A percentile compares a stretch with the other conserved stretches of the same genome.
Conservation (phyloP, 768 basidiomycete genomes). For the Suillus luteus region DNA sequence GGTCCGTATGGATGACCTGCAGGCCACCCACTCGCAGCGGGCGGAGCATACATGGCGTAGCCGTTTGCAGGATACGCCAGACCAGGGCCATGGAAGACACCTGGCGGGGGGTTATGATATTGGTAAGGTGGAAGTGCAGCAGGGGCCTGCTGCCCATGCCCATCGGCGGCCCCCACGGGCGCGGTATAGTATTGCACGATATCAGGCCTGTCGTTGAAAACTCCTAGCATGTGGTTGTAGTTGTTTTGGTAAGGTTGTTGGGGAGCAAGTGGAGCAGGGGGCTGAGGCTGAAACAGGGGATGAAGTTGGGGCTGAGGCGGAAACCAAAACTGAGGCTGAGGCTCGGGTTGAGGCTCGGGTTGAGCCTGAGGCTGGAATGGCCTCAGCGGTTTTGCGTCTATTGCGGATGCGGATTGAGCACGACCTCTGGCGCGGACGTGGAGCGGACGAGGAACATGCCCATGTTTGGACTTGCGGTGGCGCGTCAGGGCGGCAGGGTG, state of each 20-base stretch:
- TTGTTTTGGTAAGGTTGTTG: too few relatives aligned
- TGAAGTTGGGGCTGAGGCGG: too few relatives aligned
- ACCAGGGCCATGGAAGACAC: background rate
- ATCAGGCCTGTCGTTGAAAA: background rate
- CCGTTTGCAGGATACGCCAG: background rate
- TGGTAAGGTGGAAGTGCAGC: background rate
- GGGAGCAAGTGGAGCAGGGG: too few relatives aligned
- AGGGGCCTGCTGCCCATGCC: background rate
- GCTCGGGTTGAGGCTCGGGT: background rate
- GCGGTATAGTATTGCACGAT: background rate
- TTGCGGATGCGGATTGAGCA: background rate
- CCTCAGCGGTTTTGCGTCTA: background rate
- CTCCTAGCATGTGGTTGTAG: background rate
- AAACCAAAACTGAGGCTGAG: too few relatives aligned
- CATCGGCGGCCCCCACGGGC: background rate
- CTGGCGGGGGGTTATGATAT: background rate
- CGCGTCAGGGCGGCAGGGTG: slow-evolving; percentile 28
- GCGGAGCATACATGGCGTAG: background rate
- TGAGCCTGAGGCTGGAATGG: background rate
- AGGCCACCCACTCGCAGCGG: background rate
- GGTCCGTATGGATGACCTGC: background rate
- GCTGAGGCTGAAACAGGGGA: too few relatives aligned
- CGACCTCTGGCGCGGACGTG: background rate
- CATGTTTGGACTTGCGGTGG: slow-evolving; percentile 27
- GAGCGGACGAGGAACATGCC: slow-evolving; percentile 18